Conservation (phyloP, 768 basidiomycete genomes). For the Leucosporidium scottii region DNA sequence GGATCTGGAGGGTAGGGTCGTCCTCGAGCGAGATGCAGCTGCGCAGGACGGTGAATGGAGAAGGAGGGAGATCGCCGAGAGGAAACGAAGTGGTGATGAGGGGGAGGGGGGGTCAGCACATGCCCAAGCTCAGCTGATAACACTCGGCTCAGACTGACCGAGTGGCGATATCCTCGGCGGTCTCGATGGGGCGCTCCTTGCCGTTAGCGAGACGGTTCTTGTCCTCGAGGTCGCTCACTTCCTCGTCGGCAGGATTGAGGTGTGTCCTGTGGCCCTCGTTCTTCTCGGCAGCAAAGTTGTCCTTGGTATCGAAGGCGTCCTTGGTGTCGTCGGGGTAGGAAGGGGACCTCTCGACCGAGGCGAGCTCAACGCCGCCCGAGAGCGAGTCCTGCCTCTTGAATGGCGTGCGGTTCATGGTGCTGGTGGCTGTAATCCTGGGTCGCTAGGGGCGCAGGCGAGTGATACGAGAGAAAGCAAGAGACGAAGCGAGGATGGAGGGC, state of each 20-base stretch:
- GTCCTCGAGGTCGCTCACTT: conserved; percentile 1
- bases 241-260: conserved; percentile 1
- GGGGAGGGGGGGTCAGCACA: too few relatives aligned
- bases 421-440: too few relatives aligned
- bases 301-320: not conserved
- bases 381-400: not conserved
- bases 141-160: not conserved
- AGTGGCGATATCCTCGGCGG: conserved; percentile 28
- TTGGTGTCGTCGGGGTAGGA: not conserved
- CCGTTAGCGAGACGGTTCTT: conserved; percentile 26
- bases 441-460: too few relatives aligned
- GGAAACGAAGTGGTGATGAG: too few relatives aligned
- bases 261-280: not conserved
- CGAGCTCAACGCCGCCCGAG: not conserved
- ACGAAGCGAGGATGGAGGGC: too few relatives aligned
- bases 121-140: not conserved
- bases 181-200: conserved; percentile 34
- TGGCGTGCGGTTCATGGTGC: too few relatives aligned
- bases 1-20: conserved; percentile 25
- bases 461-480: too few relatives aligned
- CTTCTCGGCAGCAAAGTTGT: not conserved
- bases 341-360: not conserved
- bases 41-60: not conserved
- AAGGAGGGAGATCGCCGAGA: too few relatives aligned
- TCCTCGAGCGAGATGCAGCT: conserved; percentile 26